Evolutionary conservation across 2,329 filamentous ascomycete species (phyloP), one percentile per base, ranked within the genome.

Genomic region (Cercospora janseana): DNA sequence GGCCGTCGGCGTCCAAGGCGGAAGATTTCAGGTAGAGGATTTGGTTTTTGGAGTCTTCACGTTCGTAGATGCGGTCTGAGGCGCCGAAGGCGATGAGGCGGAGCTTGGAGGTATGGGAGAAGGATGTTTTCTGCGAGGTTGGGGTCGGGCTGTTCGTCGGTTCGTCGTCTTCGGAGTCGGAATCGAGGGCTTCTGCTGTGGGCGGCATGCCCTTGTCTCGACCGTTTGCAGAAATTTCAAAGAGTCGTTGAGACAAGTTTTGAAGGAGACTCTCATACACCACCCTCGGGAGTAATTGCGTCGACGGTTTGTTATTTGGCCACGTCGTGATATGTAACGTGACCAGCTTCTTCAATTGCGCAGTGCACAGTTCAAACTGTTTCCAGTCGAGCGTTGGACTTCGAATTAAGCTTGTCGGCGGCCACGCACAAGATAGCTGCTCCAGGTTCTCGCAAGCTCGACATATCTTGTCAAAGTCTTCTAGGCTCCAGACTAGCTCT

Each of bases 271-370:
- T 67, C 55, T 75, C 72, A 58, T 76, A 77, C 10, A 74, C 64
- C 47, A 69, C 66, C 28, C 70, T 67, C 0, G 72, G 71, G 4
- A 75, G 62, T 23, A 70, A 64, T 35, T 70, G 57, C 20, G 62
- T 62, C 3, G 66, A 69, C 1, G 71, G 71, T 29, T 63, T 67
- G 54, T 72, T 74, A 16, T 59, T 73, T 4, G 75, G 75, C 71
- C 74, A 77, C 4, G 71, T 74, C 0, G 72, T 73, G 54, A 77
- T 72, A 52, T 77, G 73, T 13, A 77, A 61, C 0, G 74, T 75
- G 4, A 72, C 65, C 6, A 77, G 63, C 24, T 70, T 59, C 7
- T 63, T 60, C 9, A 77, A 61, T 13, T 56, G 55, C 12, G 44
- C 26, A 47, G 35, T 35, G 38, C 49, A 37, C 26, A 34, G 67